Conservation (phyloP, 2,329 filamentous ascomycete genomes). For the Ophiostoma pallidulum region DNA sequence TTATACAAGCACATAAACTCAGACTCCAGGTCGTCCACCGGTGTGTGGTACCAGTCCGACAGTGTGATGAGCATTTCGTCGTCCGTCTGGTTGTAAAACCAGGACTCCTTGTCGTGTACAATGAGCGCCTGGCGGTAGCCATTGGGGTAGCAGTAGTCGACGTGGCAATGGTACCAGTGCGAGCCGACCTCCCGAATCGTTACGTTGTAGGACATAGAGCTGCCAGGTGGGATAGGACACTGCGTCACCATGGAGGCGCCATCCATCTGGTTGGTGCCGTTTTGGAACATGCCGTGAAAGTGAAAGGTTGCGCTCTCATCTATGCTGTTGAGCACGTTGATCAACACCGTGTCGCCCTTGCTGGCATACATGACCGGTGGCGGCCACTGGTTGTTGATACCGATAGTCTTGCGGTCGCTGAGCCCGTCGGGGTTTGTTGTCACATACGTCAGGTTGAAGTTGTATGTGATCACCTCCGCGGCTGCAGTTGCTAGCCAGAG, state of each 20-base stretch:
- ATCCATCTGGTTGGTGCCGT: constrained; percentile 60
- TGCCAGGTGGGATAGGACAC: constrained; percentile 54
- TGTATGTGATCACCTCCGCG: constrained; percentile 41
- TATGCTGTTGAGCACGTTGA: constrained; percentile 50
- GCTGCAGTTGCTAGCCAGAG: too few relatives aligned
- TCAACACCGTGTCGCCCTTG: constrained; percentile 50
- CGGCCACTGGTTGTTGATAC: constrained; percentile 69
- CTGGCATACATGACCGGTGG: constrained; percentile 55
- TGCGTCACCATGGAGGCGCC: constrained; percentile 58
- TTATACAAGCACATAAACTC: constrained; percentile 43
- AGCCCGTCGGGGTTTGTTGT: constrained; percentile 60
- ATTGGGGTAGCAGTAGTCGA: constrained; percentile 58
- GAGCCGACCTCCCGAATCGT: constrained; percentile 43
- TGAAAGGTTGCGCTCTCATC: constrained; percentile 55
- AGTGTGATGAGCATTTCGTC: constrained; percentile 57
- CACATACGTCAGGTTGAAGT: constrained; percentile 65
- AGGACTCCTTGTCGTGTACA: constrained; percentile 50
- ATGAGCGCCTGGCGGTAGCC: constrained; percentile 53
- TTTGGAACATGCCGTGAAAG: constrained; percentile 63
- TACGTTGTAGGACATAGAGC: constrained; percentile 59
- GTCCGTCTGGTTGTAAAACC: constrained; percentile 48
- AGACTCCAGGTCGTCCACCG: constrained; percentile 37
- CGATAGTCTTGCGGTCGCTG: constrained; percentile 54
- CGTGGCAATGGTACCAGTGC: constrained; percentile 72
- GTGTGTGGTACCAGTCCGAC: constrained; percentile 61